These are phyloP conservation scores for Aspergillus sclerotioniger DNA, from an alignment of 495 filamentous ascomycete species.

Conservation along the genomic window DNA sequence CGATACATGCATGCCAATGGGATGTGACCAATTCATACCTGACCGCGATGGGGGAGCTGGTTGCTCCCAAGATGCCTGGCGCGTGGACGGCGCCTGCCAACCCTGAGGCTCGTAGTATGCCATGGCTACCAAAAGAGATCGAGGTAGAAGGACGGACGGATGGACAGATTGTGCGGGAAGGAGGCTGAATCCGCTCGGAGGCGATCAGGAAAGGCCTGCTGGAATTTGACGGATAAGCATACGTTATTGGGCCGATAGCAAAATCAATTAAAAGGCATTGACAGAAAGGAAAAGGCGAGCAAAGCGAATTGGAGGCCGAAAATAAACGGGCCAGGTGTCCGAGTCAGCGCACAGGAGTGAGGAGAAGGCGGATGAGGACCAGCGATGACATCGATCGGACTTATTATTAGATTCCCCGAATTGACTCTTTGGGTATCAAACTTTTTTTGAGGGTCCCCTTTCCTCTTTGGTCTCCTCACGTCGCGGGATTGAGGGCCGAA, in stretches of 20 bases:
- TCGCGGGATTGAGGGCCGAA: not conserved
- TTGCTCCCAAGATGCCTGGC: slow-evolving; percentile 76
- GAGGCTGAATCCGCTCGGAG: slow-evolving; percentile 31
- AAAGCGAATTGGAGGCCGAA: not conserved
- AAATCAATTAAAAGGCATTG: slow-evolving; percentile 12
- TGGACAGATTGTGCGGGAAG: slow-evolving; percentile 24
- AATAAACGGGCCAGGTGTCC: slow-evolving; percentile 10
- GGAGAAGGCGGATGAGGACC: slow-evolving; percentile 15
- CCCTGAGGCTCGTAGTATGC: slow-evolving; percentile 88
- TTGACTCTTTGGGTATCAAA: slow-evolving; percentile 13
- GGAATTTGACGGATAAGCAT: slow-evolving; percentile 15
- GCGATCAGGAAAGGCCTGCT: slow-evolving; percentile 29
- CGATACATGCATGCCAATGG: not conserved
- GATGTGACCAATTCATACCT: slow-evolving; percentile 51
- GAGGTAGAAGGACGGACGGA: slow-evolving; percentile 11
- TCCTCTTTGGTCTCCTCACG: not conserved
- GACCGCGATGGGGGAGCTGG: slow-evolving; percentile 83
- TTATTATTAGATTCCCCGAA: slow-evolving; percentile 10
- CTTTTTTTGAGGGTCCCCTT: slow-evolving; percentile 10
- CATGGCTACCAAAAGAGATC: slow-evolving; percentile 50
- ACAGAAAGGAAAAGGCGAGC: slow-evolving; percentile 2
- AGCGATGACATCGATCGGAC: slow-evolving; percentile 18
- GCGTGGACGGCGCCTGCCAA: slow-evolving; percentile 66
- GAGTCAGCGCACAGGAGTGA: slow-evolving; percentile 8
- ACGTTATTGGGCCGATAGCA: slow-evolving; percentile 7